Conservation (phyloP, 495 filamentous ascomycete species). For the Delitschia confertaspora region DNA sequence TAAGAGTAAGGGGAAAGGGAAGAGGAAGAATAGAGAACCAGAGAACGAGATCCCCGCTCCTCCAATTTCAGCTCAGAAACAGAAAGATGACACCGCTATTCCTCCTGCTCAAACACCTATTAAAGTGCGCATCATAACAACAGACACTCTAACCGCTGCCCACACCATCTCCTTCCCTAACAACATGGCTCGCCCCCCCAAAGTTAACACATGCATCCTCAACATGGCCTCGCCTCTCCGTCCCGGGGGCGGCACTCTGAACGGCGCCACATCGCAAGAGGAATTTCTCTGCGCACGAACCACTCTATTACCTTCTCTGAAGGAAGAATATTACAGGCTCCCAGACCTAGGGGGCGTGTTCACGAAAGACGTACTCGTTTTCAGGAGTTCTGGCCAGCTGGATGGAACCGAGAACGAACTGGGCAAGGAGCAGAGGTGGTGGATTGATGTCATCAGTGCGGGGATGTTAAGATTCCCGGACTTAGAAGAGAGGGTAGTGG, state of each 20-base stretch:
- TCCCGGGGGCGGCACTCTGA: slow-evolving; percentile 29
- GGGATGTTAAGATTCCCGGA: slow-evolving; percentile 33
- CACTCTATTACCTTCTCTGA: slow-evolving; percentile 32
- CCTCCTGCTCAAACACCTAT: not conserved
- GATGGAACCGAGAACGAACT: slow-evolving; percentile 23
- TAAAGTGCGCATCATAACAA: slow-evolving; percentile 36
- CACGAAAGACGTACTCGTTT: slow-evolving; percentile 32
- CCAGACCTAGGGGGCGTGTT: slow-evolving; percentile 32
- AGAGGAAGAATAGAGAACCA: not conserved
- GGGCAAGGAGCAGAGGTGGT: slow-evolving; percentile 25
- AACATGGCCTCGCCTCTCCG: slow-evolving; percentile 32
- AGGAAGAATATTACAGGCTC: slow-evolving; percentile 33
- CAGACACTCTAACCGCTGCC: slow-evolving; percentile 43
- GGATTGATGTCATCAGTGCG: slow-evolving; percentile 34
- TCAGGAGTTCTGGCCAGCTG: slow-evolving; percentile 22
- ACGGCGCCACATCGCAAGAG: slow-evolving; percentile 34
- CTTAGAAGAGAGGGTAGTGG: slow-evolving; percentile 16
- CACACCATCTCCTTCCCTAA: slow-evolving; percentile 25
- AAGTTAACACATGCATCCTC: slow-evolving; percentile 30
- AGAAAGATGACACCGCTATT: not conserved
- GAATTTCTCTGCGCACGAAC: slow-evolving; percentile 36
- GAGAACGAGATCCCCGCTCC: not conserved
- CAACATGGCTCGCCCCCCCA: not conserved
- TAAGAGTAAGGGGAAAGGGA: slow-evolving; percentile 7
- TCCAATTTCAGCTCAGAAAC: not conserved